Base-by-base conservation (phyloP, 495 filamentous ascomycete species). In the Lophium mytilinum region DNA sequence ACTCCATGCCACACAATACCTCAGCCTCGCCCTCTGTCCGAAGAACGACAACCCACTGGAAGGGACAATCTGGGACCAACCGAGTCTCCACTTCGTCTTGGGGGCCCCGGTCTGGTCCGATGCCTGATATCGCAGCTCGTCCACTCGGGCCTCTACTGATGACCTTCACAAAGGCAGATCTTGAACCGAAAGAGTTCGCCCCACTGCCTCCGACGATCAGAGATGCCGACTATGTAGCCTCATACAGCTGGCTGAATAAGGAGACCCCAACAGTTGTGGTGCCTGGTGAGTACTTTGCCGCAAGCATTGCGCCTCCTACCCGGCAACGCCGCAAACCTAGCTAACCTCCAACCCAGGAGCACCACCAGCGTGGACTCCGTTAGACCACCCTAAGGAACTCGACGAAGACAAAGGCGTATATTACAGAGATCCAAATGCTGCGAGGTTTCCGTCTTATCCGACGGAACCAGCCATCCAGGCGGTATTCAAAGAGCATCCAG, bases 401-500 rank as follows among this genome's bases (percentile, higher is more conserved):
- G 60, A 63, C 1, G 65, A 75, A 51, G 84, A 88, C 57, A 67
- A 36, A 21, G 82, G 78, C 1, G 48, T 63, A 4, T 83, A 78
- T 56, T 81, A 76, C 59, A 80, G 83, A 8, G 85, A 89, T 68
- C 67, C 68, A 11, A 88, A 88, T 64, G 76, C 82, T 12, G 81
- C 82, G 6, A 71, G 70, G 1, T 82, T 75, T 60, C 75, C 82
- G 8, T 57, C 58, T 0, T 73, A 83, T 57, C 83, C 83, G 0
- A 67, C 82, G 10, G 78, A 85, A 60, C 83, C 85, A 1, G 75
- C 77, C 4, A 72, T 88, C 5, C 67, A 69, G 55, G 70, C 80
- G 1, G 51, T 82, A 0, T 52, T 78, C 6, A 57, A 17, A 1
- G 51, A 66, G 4, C 41, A 75, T 0, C 68, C 72, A 1, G 62